Evolutionary conservation across 1,284 basidiomycete genomes (phyloP).

Genomic region (Takashimella koratensis): DNA sequence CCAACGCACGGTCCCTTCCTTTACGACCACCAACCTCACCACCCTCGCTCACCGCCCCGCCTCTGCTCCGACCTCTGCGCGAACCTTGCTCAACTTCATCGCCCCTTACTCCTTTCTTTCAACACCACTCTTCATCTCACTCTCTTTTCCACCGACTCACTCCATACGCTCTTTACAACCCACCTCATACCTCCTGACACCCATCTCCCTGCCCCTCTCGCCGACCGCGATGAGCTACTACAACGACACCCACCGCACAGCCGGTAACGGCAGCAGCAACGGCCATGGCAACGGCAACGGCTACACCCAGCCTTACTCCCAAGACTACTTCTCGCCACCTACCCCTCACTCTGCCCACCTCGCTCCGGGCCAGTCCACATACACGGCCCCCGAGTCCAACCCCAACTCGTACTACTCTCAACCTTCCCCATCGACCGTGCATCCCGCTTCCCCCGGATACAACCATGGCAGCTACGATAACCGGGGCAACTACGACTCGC

Average conservation of each 20-base stretch:
- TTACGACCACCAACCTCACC: neutral
- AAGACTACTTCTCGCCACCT: neutral
- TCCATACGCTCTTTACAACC: neutral
- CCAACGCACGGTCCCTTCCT: neutral
- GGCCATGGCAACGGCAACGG: neutral
- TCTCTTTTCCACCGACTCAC: neutral
- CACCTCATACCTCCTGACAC: neutral
- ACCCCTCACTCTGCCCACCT: neutral
- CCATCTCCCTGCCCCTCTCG: neutral
- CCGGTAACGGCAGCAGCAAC: neutral
- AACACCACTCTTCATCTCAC: neutral
- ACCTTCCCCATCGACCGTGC: neutral
- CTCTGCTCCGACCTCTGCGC: neutral
- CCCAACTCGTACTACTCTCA: constrained; percentile 18
- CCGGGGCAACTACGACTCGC: constrained; percentile 5
- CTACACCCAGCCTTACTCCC: neutral
- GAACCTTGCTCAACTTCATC: no score
- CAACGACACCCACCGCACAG: neutral
- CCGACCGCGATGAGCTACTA: neutral
- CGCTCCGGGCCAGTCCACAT: neutral
- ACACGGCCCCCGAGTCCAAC: neutral
- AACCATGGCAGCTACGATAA: neutral
- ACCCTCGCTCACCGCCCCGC: neutral
- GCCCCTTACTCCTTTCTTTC: no score
- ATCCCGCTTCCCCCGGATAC: no score